These are phyloP conservation scores for Aspergillus olivimuriae DNA, from an alignment of 495 filamentous ascomycete genomes.

Conservation along the genomic window DNA sequence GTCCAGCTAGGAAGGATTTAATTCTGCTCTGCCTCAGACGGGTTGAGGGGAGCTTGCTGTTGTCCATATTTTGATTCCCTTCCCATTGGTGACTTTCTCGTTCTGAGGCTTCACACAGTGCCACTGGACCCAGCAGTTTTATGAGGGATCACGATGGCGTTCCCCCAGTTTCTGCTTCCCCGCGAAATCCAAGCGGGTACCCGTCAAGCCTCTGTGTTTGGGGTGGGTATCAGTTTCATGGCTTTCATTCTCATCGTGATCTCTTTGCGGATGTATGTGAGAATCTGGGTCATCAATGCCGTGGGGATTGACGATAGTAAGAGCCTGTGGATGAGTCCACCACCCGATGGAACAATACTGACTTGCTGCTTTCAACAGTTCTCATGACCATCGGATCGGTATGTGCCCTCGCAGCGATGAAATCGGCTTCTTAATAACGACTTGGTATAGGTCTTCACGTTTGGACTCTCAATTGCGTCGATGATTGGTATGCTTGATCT, in stretches of 20 bases:
- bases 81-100: background rate
- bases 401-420: background rate
- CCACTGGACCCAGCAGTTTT: too few species aligned
- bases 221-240: slow-evolving; percentile 5
- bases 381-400: slow-evolving; percentile 7
- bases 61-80: background rate
- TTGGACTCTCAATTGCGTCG: slow-evolving; percentile 6
- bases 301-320: slow-evolving; percentile 5
- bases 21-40: background rate
- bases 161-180: background rate
- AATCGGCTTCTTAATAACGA: background rate
- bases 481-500: slow-evolving; percentile 4
- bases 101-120: background rate
- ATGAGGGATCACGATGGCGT: background rate
- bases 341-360: too few species aligned
- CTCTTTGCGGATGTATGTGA: slow-evolving; percentile 5
- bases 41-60: background rate
- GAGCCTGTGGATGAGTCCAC: too few species aligned
- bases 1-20: background rate
- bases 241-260: slow-evolving; percentile 6
- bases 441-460: slow-evolving; percentile 3
- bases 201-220: slow-evolving; percentile 1
- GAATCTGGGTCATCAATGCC: background rate
- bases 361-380: background rate
- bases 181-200: background rate